A percentile compares a stretch with the other conserved stretches of the same genome.
Conservation (phyloP, 2,329 filamentous ascomycete genomes). For the Cryoendolithus antarcticus region DNA sequence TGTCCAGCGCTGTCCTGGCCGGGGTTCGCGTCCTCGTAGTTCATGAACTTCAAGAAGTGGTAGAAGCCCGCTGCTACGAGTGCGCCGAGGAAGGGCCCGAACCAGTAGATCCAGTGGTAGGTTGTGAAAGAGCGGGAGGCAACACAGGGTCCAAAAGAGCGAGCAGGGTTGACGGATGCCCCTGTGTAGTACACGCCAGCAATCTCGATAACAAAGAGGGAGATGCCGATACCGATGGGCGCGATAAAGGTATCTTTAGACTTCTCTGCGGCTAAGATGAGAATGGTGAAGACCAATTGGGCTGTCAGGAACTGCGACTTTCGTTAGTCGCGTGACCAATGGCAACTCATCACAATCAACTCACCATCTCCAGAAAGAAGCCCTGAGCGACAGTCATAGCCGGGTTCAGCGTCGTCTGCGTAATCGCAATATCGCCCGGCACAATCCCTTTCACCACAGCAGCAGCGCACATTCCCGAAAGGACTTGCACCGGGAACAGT, state of each 20-base stretch:
- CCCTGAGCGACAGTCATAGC: slow-evolving; percentile 19
- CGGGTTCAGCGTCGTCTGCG: slow-evolving; percentile 19
- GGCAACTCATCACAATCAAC: too few relatives aligned
- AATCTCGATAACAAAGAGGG: slow-evolving; percentile 40
- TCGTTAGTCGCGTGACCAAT: too few relatives aligned
- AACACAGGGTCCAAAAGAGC: slow-evolving; percentile 22
- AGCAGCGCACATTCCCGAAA: slow-evolving; percentile 20
- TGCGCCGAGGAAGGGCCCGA: slow-evolving; percentile 15
- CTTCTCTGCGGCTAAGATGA: slow-evolving; percentile 30
- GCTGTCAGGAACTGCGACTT: slow-evolving; percentile 24
- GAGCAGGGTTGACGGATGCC: slow-evolving; percentile 21
- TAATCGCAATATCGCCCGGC: slow-evolving; percentile 23
- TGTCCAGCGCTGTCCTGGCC: slow-evolving; percentile 14
- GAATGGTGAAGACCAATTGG: slow-evolving; percentile 29
- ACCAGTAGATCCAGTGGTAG: slow-evolving; percentile 22
- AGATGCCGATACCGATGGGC: slow-evolving; percentile 35
- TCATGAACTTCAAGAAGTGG: slow-evolving; percentile 16
- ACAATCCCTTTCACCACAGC: slow-evolving; percentile 18
- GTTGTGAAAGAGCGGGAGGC: slow-evolving; percentile 15
- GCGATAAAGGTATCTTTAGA: slow-evolving; percentile 34
- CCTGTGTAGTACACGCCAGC: slow-evolving; percentile 23
- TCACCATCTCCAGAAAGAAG: slow-evolving; percentile 36
- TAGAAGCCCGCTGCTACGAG: slow-evolving; percentile 14
- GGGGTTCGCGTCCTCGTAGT: slow-evolving; percentile 20
- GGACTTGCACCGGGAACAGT: slow-evolving; percentile 20